Evolutionary conservation across 371 early-diverging fungal genomes (phyloP).

Genomic region (Dichotomocladium elegans): DNA sequence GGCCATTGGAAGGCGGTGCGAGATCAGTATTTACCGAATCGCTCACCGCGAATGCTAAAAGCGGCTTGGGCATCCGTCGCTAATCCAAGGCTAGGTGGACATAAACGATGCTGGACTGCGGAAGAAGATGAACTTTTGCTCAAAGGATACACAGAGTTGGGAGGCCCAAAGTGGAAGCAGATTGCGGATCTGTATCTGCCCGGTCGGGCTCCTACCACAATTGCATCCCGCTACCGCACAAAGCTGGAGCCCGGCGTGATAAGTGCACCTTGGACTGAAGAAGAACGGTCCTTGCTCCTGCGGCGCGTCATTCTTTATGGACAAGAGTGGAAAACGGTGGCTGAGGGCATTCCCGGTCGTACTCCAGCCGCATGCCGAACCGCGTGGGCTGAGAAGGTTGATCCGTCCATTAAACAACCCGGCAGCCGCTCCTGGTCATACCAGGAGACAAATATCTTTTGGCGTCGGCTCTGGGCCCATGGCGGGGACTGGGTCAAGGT

Average conservation of each 20-base stretch:
- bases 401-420: conserved; percentile 15
- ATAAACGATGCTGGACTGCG: conserved; percentile 16
- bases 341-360: conserved; percentile 35
- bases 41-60: conserved; percentile 11
- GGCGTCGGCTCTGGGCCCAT: conserved; percentile 13
- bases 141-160: conserved; percentile 16
- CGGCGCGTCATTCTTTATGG: conserved; percentile 35
- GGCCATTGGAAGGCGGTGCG: conserved; percentile 24
- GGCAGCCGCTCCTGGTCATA: conserved; percentile 12
- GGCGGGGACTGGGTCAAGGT: conserved; percentile 19
- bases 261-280: conserved; percentile 19
- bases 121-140: conserved; percentile 28
- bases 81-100: too few relatives aligned
- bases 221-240: conserved; percentile 17
- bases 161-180: conserved; percentile 23
- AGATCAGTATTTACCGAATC: conserved; percentile 22
- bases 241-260: conserved; percentile 8
- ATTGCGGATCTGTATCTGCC: conserved; percentile 22
- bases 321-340: conserved; percentile 35
- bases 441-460: conserved; percentile 28
- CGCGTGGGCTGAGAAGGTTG: conserved; percentile 23
- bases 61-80: background rate
- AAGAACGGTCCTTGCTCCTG: conserved; percentile 31
- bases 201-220: conserved; percentile 7
- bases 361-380: conserved; percentile 15